Evolutionary conservation across 2,329 filamentous ascomycete genomes (phyloP), one percentile per base, ranked within the genome.

Genomic region (Magnaporthiopsis incrustans): DNA sequence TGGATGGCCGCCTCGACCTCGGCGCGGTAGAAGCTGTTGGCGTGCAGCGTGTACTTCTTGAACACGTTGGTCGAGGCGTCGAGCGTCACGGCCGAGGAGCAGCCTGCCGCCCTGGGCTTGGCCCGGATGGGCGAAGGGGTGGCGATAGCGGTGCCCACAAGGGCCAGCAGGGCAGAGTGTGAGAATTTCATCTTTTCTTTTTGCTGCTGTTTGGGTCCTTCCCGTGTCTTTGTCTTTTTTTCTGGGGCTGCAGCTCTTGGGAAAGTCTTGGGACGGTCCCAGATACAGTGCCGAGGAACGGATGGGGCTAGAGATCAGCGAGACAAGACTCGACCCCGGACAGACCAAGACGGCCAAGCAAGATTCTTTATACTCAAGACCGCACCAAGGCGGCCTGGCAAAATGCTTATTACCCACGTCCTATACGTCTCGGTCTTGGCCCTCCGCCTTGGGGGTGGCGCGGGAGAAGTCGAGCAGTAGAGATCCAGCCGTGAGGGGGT

Each of bases 11-110:
- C 74, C 69, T 74, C 70, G 60, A 78, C 71, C 73, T 78, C 76
- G 25, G 66, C 62, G 50, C 74, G 73, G 72, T 76, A 75, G 71
- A 71, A 76, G 67, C 61, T 71, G 73, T 77, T 77, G 68, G 75
- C 66, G 68, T 78, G 76, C 61, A 78, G 74, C 57, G 68, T 77
- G 72, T 78, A 77, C 68, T 72, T 71, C 63, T 70, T 67, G 66
- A 70, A 78, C 57, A 75, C 68, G 68, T 78, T 78, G 67, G 72
- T 75, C 67, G 65, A 72, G 67, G 75, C 74, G 59, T 77, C 74
- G 65, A 78, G 72, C 63, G 69, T 71, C 66, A 77, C 76, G 65
- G 74, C 71, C 25, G 74, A 71, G 53, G 70, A 65, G 70, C 75
- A 78, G 50, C 68, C 74, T 8, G 69, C 65, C 7, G 68, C 65